A percentile compares a stretch with the other conserved stretches of the same genome.
Evolutionary conservation across 225 moss, liverwort and hornwort species (phyloP).

Genomic region (Bryum argenteum): DNA sequence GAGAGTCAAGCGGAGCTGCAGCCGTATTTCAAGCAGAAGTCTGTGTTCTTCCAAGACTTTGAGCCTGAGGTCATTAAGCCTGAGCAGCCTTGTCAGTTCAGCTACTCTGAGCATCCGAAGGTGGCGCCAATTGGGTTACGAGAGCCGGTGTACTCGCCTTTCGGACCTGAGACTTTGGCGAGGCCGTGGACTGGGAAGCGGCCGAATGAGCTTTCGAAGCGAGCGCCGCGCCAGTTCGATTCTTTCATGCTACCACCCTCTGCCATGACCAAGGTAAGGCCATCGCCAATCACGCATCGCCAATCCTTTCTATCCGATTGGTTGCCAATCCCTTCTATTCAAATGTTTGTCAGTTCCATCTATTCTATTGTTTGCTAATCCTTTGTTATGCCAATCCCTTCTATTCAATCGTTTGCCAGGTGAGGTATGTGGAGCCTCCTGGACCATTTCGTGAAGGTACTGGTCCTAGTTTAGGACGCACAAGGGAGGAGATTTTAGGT

Average conservation of each 20-base stretch:
- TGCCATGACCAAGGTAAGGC: slow-evolving; percentile 55
- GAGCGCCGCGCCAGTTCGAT: slow-evolving; percentile 68
- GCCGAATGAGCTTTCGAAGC: slow-evolving; percentile 61
- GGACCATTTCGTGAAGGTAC: slow-evolving; percentile 77
- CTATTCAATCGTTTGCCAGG: not conserved
- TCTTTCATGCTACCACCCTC: slow-evolving; percentile 88
- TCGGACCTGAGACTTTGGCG: slow-evolving; percentile 70
- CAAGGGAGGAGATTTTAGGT: slow-evolving; percentile 81
- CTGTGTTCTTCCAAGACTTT: slow-evolving; percentile 29
- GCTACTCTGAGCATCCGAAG: slow-evolving; percentile 84
- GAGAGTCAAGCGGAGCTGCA: slow-evolving; percentile 20
- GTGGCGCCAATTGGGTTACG: slow-evolving; percentile 70
- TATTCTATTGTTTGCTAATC: no score
- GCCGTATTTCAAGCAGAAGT: slow-evolving; percentile 36
- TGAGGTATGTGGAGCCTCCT: slow-evolving; percentile 54
- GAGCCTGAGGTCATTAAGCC: slow-evolving; percentile 53
- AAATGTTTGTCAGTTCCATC: no score
- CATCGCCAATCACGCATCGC: no score
- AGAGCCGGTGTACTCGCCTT: slow-evolving; percentile 76
- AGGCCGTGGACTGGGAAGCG: slow-evolving; percentile 93
- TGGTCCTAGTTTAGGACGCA: slow-evolving; percentile 65
- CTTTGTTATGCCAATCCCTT: no score
- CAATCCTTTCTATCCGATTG: no score
- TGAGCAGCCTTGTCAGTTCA: slow-evolving; percentile 71
- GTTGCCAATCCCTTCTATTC: no score